Evolutionary conservation across 192 early-diverging fungal genomes (phyloP), one percentile per base, ranked within the genome.

Genomic region (Coemansia sp.): DNA sequence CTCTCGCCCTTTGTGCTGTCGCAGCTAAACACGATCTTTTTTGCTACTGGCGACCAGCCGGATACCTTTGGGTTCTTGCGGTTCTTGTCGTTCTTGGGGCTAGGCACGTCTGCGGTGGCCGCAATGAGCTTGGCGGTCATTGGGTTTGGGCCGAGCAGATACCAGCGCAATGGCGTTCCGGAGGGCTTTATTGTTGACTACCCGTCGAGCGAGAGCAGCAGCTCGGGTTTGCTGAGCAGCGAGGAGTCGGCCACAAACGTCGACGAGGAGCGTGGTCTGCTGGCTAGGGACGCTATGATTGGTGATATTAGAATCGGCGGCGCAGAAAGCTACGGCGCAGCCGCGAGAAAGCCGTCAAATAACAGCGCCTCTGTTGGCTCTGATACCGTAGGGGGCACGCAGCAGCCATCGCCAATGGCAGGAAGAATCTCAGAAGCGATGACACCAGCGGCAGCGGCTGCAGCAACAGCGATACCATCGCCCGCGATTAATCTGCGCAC

Each of bases 1-100:
- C 76, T 90, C 18, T 89, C 89, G 14, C 87, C 89, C 6, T 75
- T 87, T 33, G 74, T 89, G 30, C 76, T 87, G 64, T 87, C 89
- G 24, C 85, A 88, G 34, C 70, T 89, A 21, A 85, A 87, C 75
- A 71, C 71, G 14, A 53, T 76, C 15, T 84, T 82, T 49, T 89
- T 86, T 73, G 77, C 77, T 1, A 35, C 51, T 14, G 68, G 83
- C 39, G 72, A 75, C 18, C 20, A 35, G 60, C 82, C 82, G 1
- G 65, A 84, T 49, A 72, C 77, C 5, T 84, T 79, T 65, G 82
- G 82, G 12, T 84, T 66, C 52, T 53, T 84, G 14, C 48, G 60
- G 49, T 84, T 84, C 39, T 26, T 84, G 77, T 72, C 77, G 39
- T 65, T 62, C 11, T 20, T 79, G 18, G 82, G 82, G 0, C 51